phyloP scores from a whole-genome alignment of 192 early-diverging fungal genomes.

The Cetraspora pellucida region DNA sequence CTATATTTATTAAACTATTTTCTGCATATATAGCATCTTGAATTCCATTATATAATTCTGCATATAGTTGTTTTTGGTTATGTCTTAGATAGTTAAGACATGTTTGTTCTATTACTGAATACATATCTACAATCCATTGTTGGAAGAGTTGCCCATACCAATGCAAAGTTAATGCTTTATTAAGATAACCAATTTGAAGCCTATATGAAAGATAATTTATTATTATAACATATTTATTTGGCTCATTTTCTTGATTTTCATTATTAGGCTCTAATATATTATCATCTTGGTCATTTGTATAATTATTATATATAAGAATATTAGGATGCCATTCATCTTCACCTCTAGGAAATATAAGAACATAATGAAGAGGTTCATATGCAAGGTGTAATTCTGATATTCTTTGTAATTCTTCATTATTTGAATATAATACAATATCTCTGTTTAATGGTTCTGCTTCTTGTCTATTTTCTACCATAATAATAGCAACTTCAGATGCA shows the following conservation, averaged over 20 bases:
- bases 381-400: constrained; percentile 22
- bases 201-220: constrained; percentile 35
- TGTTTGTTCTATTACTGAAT: constrained; percentile 31
- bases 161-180: constrained; percentile 26
- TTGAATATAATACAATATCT: constrained; percentile 32
- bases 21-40: not conserved
- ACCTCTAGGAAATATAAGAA: constrained; percentile 30
- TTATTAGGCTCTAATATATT: not conserved
- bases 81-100: constrained; percentile 22
- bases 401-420: not conserved
- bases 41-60: constrained; percentile 27
- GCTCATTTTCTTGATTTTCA: not conserved
- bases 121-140: constrained; percentile 38
- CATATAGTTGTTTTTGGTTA: constrained; percentile 26
- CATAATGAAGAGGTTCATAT: constrained; percentile 32
- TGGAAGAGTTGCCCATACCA: constrained; percentile 35
- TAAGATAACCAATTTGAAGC: constrained; percentile 27
- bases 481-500: not conserved
- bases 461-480: not conserved
- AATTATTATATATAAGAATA: not conserved
- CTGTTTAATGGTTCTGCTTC: not conserved
- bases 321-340: constrained; percentile 35
- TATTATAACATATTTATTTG: not conserved
- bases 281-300: not conserved
- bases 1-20: constrained; percentile 5